Evolutionary conservation across 2,329 filamentous ascomycete genomes (phyloP), one percentile per base, ranked within the genome.

Genomic region (Aspergillus sclerotialis): DNA sequence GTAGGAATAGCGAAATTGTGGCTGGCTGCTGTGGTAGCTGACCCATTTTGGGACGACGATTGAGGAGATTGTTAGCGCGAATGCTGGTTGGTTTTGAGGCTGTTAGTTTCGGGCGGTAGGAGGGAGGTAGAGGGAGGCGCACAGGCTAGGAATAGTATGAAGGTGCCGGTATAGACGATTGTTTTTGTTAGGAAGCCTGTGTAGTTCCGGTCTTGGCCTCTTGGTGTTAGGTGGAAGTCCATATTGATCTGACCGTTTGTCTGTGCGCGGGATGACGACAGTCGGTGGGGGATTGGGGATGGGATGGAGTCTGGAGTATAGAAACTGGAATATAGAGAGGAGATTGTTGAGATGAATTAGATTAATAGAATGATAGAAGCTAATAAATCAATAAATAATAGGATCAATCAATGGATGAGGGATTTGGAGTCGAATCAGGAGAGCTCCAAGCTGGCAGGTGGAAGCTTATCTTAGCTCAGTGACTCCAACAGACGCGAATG

Each of bases 1-100:
- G 55, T 82, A 80, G 30, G 72, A 75, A 46, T 88, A 78, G 42
- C 73, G 65, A 35, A 73, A 75, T 47, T 78, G 75, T 17, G 56
- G 54, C 56, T 61, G 62, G 36, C 61, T 57, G 33, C 59, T 68
- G 34, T 65, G 53, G 49, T 68, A 70, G 40, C 58, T 66, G 42
- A 70, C 56, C 68, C 68, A 71, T 50, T 58, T 62, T 4, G 68
- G 68, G 10, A 69, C 44, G n/a, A 61, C 48, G 39, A 70, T 70
- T 8, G 66, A 63, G 18, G 61, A 53, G 24, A 71, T 46, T 12
- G 68, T 69, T 37, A 70, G 49, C 5, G 53, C 64, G 36, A 60
- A 65, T 16, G 64, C 67, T 70, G 41, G 11, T 8, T 28, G 16
- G 12, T 37, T 12, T 10, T 25, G 12, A 23, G 26, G 37, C 16